Base-by-base conservation (phyloP, 2,329 filamentous ascomycete genomes). In the Phaeosphaeriaceae sp. region DNA sequence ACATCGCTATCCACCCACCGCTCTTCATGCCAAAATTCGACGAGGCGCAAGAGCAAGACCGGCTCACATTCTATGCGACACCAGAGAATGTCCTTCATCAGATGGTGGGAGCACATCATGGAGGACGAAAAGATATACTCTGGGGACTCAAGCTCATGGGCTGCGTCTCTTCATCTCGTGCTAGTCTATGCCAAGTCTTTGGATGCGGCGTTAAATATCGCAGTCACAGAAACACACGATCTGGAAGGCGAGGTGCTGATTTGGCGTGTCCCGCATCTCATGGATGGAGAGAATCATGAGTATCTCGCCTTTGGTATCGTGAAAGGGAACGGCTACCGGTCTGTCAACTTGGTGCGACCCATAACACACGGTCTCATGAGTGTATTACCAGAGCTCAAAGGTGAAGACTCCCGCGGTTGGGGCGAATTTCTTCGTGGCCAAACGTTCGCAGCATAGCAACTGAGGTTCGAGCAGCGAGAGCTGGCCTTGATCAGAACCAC, bases 391-490 rank as follows among this genome's bases (percentile, higher is more conserved):
- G n/a, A n/a, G n/a, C n/a, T n/a, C n/a, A n/a, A n/a, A n/a, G n/a
- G n/a, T n/a, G n/a, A n/a, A n/a, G n/a, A n/a, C n/a, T n/a, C n/a
- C n/a, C n/a, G n/a, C n/a, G n/a, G n/a, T n/a, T n/a, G n/a, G n/a
- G n/a, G n/a, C n/a, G n/a, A n/a, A n/a, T n/a, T n/a, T n/a, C n/a
- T n/a, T n/a, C n/a, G n/a, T n/a, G n/a, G n/a, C n/a, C n/a, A n/a
- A n/a, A n/a, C n/a, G n/a, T n/a, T n/a, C n/a, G n/a, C n/a, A n/a
- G n/a, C n/a, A n/a, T n/a, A n/a, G n/a, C n/a, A n/a, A n/a, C n/a
- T n/a, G n/a, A n/a, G n/a, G n/a, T n/a, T 54, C 4, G 31, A 60
- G 5, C 60, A 52, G 56, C 54, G 59, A 31, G 51, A 48, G 22
- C 33, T 42, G 15, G 47, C 59, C 15, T 40, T 62, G 7, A 27